These are phyloP conservation scores for Fusarium nisikadoi DNA, from an alignment of 2,329 filamentous ascomycete genomes.

Conservation along the genomic window DNA sequence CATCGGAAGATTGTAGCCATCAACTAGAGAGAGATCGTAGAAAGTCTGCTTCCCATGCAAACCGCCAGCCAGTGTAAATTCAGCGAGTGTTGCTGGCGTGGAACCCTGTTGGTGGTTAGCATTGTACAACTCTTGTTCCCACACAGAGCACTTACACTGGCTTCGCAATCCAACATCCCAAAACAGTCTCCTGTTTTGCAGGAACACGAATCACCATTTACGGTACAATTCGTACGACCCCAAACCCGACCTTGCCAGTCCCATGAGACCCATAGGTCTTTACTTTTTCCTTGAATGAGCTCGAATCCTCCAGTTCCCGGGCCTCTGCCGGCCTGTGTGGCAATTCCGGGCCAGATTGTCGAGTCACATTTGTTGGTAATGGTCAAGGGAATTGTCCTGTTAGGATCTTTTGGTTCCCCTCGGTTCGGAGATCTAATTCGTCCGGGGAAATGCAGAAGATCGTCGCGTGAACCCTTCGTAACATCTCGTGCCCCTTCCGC, in stretches of 20 bases:
- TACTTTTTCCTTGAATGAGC: conserved; percentile 67
- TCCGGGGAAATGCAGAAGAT: conserved; percentile 43
- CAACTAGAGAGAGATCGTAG: conserved; percentile 86
- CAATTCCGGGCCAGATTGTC: conserved; percentile 80
- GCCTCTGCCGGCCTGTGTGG: conserved; percentile 76
- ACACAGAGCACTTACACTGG: conserved; percentile 64
- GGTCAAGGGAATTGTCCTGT: conserved; percentile 64
- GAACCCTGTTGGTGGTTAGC: conserved; percentile 64
- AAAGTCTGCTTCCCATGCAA: conserved; percentile 72
- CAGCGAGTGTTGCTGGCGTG: conserved; percentile 79
- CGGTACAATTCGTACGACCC: conserved; percentile 86
- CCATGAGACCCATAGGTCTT: conserved; percentile 71
- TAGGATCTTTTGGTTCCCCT: conserved; percentile 38
- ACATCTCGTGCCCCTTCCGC: conserved; percentile 24
- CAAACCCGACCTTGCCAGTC: conserved; percentile 86
- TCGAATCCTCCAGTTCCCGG: conserved; percentile 76
- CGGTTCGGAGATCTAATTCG: conserved; percentile 38
- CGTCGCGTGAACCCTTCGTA: conserved; percentile 42
- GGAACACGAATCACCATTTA: conserved; percentile 72
- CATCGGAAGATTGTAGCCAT: conserved; percentile 84
- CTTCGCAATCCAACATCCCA: conserved; percentile 73
- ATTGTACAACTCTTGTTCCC: background rate
- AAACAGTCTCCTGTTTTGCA: conserved; percentile 83
- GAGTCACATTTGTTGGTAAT: conserved; percentile 78
- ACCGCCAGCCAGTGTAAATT: conserved; percentile 80